Evolutionary conservation across 257 asterid genomes (phyloP).

Genomic region (Galeopsis tetrahit): DNA sequence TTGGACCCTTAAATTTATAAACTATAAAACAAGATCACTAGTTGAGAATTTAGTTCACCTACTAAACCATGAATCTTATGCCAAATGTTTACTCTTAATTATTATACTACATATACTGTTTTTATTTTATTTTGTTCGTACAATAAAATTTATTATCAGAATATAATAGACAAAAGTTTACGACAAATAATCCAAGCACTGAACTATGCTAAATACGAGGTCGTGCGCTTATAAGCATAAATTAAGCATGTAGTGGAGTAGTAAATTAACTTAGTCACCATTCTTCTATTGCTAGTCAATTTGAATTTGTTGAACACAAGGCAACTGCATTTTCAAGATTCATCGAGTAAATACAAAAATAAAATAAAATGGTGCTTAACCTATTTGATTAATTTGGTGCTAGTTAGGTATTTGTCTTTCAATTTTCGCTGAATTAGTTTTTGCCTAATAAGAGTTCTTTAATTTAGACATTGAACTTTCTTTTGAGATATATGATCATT

Average conservation of each 20-base stretch:
- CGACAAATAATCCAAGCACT: too few species aligned
- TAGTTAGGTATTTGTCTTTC: constrained; percentile 7
- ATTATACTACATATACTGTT: not conserved
- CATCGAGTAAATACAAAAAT: constrained; percentile 4
- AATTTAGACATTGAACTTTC: not conserved
- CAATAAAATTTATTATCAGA: not conserved
- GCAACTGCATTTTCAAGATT: not conserved
- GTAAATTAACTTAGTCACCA: not conserved
- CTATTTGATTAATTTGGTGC: constrained; percentile 23
- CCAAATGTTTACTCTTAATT: constrained; percentile 27
- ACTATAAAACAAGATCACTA: not conserved
- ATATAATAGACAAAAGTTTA: not conserved
- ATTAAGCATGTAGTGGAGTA: too few species aligned
- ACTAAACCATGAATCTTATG: constrained; percentile 51
- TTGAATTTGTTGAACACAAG: constrained; percentile 24
- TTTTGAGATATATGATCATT: not conserved
- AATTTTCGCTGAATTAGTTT: not conserved
- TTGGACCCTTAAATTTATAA: constrained; percentile 21
- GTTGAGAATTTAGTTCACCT: constrained; percentile 64
- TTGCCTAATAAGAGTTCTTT: not conserved
- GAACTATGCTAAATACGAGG: too few species aligned
- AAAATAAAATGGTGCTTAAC: not conserved
- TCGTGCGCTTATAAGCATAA: too few species aligned
- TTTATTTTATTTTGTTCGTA: not conserved
- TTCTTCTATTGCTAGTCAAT: not conserved